phyloP scores from a whole-genome alignment of 192 early-diverging fungal species.

The Chytriomyces hyalinus region DNA sequence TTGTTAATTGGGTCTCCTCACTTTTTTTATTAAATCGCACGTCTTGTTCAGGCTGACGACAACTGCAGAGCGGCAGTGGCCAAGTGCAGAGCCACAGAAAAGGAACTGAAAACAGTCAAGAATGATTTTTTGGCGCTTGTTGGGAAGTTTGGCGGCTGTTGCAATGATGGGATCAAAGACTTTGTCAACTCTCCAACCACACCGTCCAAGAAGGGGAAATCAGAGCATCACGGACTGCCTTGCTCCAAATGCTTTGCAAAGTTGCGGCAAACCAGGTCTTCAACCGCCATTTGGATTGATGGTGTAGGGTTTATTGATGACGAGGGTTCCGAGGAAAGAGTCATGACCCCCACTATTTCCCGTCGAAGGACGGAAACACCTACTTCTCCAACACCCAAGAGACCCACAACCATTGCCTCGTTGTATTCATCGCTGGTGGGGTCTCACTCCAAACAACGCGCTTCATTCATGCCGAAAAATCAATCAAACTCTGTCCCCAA shows the following conservation, averaged over 20 bases:
- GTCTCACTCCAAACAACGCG: neutral
- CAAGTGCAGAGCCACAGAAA: neutral
- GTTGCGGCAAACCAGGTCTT: neutral
- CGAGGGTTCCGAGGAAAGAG: neutral
- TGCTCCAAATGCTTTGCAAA: constrained; percentile 12
- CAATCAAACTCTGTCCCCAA: neutral
- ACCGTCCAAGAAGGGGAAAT: neutral
- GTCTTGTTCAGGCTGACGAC: neutral
- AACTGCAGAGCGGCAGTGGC: neutral
- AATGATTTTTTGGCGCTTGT: neutral
- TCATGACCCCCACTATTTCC: neutral
- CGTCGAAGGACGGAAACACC: neutral
- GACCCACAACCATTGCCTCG: neutral
- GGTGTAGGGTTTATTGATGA: constrained; percentile 1
- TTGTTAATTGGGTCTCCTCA: neutral
- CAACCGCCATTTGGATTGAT: neutral
- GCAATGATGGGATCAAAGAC: neutral
- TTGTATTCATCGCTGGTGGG: neutral
- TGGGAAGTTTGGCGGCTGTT: neutral
- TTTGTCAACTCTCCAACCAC: neutral
- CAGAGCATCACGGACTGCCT: neutral
- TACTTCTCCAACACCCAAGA: neutral
- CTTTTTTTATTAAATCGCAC: neutral
- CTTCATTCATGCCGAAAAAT: neutral
- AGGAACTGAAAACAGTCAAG: neutral